phyloP scores from a whole-genome alignment of 345 rosid genomes.

The Xanthoceras sorbifolium region DNA sequence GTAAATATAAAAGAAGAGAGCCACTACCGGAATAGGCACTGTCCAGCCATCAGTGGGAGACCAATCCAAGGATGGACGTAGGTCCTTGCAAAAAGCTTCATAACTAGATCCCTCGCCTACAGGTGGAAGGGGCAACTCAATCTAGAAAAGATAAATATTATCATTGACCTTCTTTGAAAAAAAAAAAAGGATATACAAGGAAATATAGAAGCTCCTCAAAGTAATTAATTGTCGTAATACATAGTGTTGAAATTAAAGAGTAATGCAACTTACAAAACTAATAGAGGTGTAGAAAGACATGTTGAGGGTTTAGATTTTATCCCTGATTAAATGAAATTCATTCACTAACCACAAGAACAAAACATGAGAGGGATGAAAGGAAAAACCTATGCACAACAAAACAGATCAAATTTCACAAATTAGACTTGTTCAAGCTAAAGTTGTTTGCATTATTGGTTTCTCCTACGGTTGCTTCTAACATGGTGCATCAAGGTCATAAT shows the following conservation, averaged over 20 bases:
- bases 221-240: not conserved
- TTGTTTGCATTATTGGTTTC: not conserved
- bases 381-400: not conserved
- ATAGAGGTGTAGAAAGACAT: not conserved
- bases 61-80: constrained; percentile 73
- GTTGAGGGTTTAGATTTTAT: not conserved
- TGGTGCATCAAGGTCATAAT: not conserved
- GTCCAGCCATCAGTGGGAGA: constrained; percentile 54
- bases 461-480: not conserved
- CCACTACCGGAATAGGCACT: constrained; percentile 33
- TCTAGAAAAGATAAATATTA: constrained; percentile 28
- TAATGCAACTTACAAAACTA: not conserved
- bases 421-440: not conserved
- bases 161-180: not conserved
- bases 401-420: not conserved
- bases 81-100: constrained; percentile 42
- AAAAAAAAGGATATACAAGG: not conserved
- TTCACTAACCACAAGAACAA: not conserved
- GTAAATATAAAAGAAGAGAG: constrained; percentile 9
- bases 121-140: constrained; percentile 56
- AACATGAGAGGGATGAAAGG: not conserved
- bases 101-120: constrained; percentile 55
- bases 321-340: not conserved
- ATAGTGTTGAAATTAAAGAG: not conserved
- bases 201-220: not conserved